A percentile compares a stretch with the other conserved stretches of the same genome.
Conservation (phyloP, 257 asterid genomes). For the Linderniella brevidens region DNA sequence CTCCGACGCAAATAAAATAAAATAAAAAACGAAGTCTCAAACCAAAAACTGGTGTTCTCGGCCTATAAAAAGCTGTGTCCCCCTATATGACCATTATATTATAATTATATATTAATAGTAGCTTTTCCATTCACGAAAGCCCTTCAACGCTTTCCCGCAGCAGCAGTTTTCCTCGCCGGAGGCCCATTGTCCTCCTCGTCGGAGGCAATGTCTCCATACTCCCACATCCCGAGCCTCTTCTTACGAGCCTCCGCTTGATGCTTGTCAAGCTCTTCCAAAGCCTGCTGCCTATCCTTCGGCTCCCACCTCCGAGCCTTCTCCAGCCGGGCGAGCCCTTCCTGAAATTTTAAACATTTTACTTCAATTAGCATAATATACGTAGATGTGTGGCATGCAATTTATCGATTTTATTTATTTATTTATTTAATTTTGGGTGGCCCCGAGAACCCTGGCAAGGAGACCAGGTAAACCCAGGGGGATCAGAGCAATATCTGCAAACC, state of each 20-base stretch:
- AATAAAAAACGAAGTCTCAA: not conserved
- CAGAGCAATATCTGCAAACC: too few relatives aligned
- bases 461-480: too few relatives aligned
- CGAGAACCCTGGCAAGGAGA: too few relatives aligned
- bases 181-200: slow-evolving; percentile 63
- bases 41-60: too few relatives aligned
- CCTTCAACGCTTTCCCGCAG: slow-evolving; percentile 12
- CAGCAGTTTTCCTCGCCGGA: slow-evolving; percentile 50
- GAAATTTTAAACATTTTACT: slow-evolving; percentile 3
- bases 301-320: slow-evolving; percentile 83
- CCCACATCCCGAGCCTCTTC: slow-evolving; percentile 84
- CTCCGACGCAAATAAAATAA: too few relatives aligned
- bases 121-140: not conserved
- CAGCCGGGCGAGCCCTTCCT: slow-evolving; percentile 92
- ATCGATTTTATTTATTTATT: too few relatives aligned
- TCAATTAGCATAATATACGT: too few relatives aligned
- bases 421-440: too few relatives aligned
- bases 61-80: not conserved
- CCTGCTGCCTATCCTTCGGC: slow-evolving; percentile 39
- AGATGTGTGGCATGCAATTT: too few relatives aligned
- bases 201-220: slow-evolving; percentile 82
- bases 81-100: not conserved
- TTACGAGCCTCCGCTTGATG: slow-evolving; percentile 61
- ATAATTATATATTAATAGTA: not conserved
- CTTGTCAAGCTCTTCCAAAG: slow-evolving; percentile 61